These are phyloP conservation scores for Scleroderma citrinum DNA, from an alignment of 768 basidiomycete species.

Conservation along the genomic window DNA sequence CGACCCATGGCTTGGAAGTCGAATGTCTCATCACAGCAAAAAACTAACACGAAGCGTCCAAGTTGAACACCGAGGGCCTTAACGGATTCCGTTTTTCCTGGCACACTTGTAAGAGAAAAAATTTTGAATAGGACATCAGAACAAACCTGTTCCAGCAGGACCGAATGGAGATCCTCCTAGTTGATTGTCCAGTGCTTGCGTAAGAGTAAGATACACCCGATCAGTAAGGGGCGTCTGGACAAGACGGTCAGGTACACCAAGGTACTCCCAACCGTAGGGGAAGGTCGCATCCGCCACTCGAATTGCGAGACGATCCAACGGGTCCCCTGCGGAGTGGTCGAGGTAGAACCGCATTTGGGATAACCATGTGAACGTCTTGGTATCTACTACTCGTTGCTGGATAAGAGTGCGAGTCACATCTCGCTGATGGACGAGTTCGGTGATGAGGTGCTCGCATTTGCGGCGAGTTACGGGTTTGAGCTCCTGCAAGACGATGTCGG, in stretches of 20 bases:
- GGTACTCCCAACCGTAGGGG: slow-evolving; percentile 98
- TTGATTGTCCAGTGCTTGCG: slow-evolving; percentile 91
- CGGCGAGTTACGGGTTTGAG: slow-evolving; percentile 86
- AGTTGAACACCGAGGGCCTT: slow-evolving; percentile 97
- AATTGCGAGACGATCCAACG: slow-evolving; percentile 75
- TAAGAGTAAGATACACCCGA: slow-evolving; percentile 91
- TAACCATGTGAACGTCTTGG: slow-evolving; percentile 83
- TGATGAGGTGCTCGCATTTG: slow-evolving; percentile 98
- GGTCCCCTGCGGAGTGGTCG: slow-evolving; percentile 61
- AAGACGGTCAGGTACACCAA: slow-evolving; percentile 93
- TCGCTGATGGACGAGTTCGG: slow-evolving; percentile 95
- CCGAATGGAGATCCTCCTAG: slow-evolving; percentile 97
- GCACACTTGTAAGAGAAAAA: slow-evolving; percentile 4
- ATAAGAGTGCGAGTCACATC: slow-evolving; percentile 86
- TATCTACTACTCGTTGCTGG: slow-evolving; percentile 54
- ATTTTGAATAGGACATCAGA: background rate
- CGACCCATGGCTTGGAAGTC: slow-evolving; percentile 99
- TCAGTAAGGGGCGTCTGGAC: slow-evolving; percentile 98
- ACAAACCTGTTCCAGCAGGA: slow-evolving; percentile 89
- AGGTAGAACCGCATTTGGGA: slow-evolving; percentile 99
- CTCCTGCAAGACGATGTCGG: slow-evolving; percentile 91
- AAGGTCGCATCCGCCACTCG: slow-evolving; percentile 87
- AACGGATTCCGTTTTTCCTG: slow-evolving; percentile 98
- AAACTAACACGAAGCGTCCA: slow-evolving; percentile 98
- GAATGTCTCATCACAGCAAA: slow-evolving; percentile 99